These are phyloP conservation scores for Candida coquimbonensis DNA, from an alignment of 805 yeast species.

Conservation along the genomic window DNA sequence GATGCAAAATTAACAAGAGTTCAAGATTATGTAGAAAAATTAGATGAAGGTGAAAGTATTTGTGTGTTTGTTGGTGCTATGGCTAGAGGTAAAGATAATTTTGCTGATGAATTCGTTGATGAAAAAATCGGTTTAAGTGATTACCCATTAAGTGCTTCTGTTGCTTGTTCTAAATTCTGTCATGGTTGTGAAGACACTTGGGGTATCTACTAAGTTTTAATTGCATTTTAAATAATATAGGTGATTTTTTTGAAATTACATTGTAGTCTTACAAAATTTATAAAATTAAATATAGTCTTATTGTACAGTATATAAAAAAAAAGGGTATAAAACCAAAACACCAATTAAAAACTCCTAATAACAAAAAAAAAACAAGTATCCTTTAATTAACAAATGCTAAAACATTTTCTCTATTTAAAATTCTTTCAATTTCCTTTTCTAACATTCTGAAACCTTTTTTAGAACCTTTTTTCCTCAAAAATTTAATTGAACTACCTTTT, in stretches of 20 bases:
- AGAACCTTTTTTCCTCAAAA: constrained; percentile 62
- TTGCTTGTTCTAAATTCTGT: constrained; percentile 96
- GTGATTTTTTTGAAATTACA: neutral
- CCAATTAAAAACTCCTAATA: neutral
- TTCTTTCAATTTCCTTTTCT: constrained; percentile 56
- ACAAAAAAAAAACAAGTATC: too few species aligned
- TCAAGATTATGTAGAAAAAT: constrained; percentile 74
- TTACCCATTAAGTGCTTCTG: constrained; percentile 94
- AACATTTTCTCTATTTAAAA: constrained; percentile 58
- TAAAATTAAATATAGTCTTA: neutral
- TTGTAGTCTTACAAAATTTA: neutral
- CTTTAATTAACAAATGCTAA: constrained; percentile 25
- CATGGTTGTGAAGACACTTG: constrained; percentile 99
- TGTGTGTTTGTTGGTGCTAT: constrained; percentile 99
- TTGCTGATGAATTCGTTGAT: constrained; percentile 95
- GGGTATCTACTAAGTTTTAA: constrained; percentile 45
- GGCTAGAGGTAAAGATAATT: constrained; percentile 97
- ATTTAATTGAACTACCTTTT: constrained; percentile 46
- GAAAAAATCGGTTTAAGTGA: constrained; percentile 94
- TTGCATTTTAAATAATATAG: neutral
- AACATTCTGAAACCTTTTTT: constrained; percentile 52
- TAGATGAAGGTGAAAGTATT: constrained; percentile 85
- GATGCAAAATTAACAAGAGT: constrained; percentile 87
- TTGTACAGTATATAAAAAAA: neutral
- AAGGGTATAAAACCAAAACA: neutral